Percentiles rank a stretch among this genome's conserved stretches.
Evolutionary conservation across 73 alveolate genomes (phyloP).

Genomic region (Uronychia binucleata): DNA sequence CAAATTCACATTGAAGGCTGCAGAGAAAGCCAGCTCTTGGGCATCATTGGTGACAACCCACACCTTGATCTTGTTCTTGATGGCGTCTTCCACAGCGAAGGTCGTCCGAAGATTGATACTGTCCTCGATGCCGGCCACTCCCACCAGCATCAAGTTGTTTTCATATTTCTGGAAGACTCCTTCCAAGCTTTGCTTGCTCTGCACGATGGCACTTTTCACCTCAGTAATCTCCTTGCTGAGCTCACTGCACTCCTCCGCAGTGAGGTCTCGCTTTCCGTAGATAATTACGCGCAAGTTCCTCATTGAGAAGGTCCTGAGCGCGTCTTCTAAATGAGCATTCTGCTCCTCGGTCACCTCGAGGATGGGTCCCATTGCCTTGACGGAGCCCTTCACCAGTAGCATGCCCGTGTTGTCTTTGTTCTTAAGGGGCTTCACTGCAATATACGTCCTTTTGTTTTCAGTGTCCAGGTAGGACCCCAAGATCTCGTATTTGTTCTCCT

Average conservation of each 20-base stretch:
- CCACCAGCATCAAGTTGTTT: constrained; percentile 36
- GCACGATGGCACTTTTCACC: constrained; percentile 4
- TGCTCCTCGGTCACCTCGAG: constrained; percentile 12
- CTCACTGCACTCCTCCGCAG: constrained; percentile 16
- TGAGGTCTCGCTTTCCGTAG: constrained; percentile 36
- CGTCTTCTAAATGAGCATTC: constrained; percentile 8
- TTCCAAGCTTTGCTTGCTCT: constrained; percentile 20
- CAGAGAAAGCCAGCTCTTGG: constrained; percentile 14
- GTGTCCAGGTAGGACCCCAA: background rate
- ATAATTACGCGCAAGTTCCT: constrained; percentile 24
- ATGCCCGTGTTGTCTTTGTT: constrained; percentile 14
- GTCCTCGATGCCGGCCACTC: constrained; percentile 44
- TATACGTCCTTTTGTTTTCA: constrained; percentile 5
- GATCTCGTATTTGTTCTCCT: background rate
- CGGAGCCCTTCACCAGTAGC: constrained; percentile 28
- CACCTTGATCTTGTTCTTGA: constrained; percentile 49
- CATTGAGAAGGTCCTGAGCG: background rate
- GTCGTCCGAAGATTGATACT: constrained; percentile 26
- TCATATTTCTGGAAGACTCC: constrained; percentile 13
- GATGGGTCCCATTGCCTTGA: constrained; percentile 28
- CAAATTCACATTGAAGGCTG: constrained; percentile 19
- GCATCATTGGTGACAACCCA: constrained; percentile 60
- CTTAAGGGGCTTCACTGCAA: constrained; percentile 13
- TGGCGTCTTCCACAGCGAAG: constrained; percentile 29
- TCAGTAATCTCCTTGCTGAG: constrained; percentile 31